Conservation (phyloP, 768 basidiomycete species). For the Mycena latifolia region DNA sequence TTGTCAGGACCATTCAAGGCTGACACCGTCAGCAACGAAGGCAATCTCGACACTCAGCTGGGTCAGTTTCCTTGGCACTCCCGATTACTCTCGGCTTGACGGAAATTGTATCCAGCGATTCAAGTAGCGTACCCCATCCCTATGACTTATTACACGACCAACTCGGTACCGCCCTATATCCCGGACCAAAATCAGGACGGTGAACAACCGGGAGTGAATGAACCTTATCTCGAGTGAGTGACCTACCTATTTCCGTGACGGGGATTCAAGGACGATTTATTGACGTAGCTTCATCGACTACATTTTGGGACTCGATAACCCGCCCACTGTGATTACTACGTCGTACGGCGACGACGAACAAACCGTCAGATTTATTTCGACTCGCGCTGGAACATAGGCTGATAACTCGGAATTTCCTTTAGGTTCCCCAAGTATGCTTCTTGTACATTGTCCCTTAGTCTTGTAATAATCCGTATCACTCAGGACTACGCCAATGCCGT, state of each 20-base stretch:
- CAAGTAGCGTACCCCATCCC: slow-evolving; percentile 63
- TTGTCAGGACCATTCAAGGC: too few species aligned
- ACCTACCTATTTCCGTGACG: background rate
- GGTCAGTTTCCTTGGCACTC: slow-evolving; percentile 54
- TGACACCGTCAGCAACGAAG: slow-evolving; percentile 33
- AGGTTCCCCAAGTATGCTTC: slow-evolving; percentile 31
- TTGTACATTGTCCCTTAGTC: too few species aligned
- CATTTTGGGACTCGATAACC: slow-evolving; percentile 42
- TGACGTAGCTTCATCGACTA: slow-evolving; percentile 49
- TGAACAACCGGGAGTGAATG: slow-evolving; percentile 49
- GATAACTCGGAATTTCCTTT: too few species aligned
- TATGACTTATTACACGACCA: slow-evolving; percentile 56
- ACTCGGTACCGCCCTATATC: slow-evolving; percentile 57
- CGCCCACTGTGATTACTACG: slow-evolving; percentile 55
- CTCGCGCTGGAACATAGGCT: too few species aligned
- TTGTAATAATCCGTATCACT: background rate
- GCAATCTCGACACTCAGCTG: slow-evolving; percentile 59
- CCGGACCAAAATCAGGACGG: slow-evolving; percentile 42
- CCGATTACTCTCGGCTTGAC: slow-evolving; percentile 37
- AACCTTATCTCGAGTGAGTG: slow-evolving; percentile 53
- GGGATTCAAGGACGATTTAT: background rate
- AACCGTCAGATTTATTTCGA: too few species aligned
- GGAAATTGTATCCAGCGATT: slow-evolving; percentile 38
- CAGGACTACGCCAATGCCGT: slow-evolving; percentile 53
- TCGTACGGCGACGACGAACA: slow-evolving; percentile 53